Percentiles rank a stretch among this genome's conserved stretches.
Conservation (phyloP, 2,329 filamentous ascomycete genomes). For the Alternaria brassicae region DNA sequence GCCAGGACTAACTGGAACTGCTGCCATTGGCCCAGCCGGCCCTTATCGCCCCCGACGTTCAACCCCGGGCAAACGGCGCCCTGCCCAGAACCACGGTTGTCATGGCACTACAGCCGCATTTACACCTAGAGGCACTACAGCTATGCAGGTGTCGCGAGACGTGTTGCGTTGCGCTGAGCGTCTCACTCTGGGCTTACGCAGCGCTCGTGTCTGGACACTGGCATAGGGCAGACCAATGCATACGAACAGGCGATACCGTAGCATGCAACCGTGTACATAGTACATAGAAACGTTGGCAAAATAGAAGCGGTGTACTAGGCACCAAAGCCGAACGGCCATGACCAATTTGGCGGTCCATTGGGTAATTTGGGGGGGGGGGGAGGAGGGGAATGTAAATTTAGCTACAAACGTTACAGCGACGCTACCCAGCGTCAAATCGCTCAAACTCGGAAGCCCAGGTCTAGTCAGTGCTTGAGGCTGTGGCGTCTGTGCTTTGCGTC, state of each 20-base stretch:
- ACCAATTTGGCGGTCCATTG: slow-evolving; percentile 29
- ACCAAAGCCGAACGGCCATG: slow-evolving; percentile 16
- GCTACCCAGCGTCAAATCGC: slow-evolving; percentile 44
- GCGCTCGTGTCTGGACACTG: slow-evolving; percentile 2
- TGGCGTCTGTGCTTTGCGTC: slow-evolving; percentile 23
- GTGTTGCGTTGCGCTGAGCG: too few species aligned
- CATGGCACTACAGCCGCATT: too few species aligned
- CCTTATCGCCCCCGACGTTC: slow-evolving; percentile 37
- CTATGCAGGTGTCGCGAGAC: slow-evolving; percentile 29
- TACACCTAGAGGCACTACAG: too few species aligned
- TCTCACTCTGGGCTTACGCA: slow-evolving; percentile 10
- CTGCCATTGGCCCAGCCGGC: slow-evolving; percentile 33
- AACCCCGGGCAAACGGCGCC: slow-evolving; percentile 16
- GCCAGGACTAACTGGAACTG: slow-evolving; percentile 23
- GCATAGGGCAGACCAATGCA: slow-evolving; percentile 6
- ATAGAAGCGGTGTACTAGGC: slow-evolving; percentile 21
- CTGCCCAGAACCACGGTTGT: slow-evolving; percentile 12
- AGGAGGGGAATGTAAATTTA: too few species aligned
- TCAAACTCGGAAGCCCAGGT: slow-evolving; percentile 39
- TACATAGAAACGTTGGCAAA: too few species aligned
- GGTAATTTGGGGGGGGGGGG: slow-evolving; percentile 18
- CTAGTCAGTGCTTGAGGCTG: slow-evolving; percentile 31
- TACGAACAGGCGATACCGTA: slow-evolving; percentile 16
- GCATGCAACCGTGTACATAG: too few species aligned
- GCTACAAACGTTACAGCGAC: slow-evolving; percentile 32